phyloP scores from a whole-genome alignment of 352 stramenopile species.

The Pythium rishiriense region DNA sequence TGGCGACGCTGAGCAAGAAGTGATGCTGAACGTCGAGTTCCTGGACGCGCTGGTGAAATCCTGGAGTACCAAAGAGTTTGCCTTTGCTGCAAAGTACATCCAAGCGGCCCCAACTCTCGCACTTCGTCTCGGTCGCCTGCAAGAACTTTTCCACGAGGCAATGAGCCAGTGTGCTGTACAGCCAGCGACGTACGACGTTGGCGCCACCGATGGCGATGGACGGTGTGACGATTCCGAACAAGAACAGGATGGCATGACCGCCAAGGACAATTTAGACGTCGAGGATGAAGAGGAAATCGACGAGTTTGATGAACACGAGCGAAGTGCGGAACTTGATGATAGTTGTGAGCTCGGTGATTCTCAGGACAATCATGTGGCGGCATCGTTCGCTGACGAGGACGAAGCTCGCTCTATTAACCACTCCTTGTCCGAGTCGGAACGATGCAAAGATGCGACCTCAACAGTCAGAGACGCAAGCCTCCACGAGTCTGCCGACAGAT shows the following conservation, averaged over 20 bases:
- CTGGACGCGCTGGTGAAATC: constrained; percentile 43
- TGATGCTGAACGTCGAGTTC: constrained; percentile 66
- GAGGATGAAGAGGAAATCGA: constrained; percentile 14
- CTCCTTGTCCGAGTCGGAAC: not conserved
- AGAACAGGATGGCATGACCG: not conserved
- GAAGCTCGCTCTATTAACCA: not conserved
- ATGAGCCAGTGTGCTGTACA: constrained; percentile 8
- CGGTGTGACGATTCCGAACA: not conserved
- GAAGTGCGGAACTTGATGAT: not conserved
- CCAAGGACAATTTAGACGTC: not conserved
- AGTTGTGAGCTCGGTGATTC: not conserved
- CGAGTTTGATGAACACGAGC: constrained; percentile 1
- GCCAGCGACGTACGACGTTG: not conserved
- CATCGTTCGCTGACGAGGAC: not conserved
- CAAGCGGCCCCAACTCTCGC: constrained; percentile 50
- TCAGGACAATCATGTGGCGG: not conserved
- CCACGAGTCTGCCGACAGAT: not conserved
- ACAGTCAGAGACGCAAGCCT: not conserved
- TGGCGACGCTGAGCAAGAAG: constrained; percentile 41
- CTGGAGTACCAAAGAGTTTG: constrained; percentile 3
- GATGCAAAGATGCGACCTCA: not conserved
- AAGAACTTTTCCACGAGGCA: constrained; percentile 41
- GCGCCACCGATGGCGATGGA: no score
- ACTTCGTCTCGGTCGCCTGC: constrained; percentile 42
- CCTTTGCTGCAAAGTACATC: constrained; percentile 40